Base-by-base conservation (phyloP, 441 rosid genomes). In the Populus hybrid region DNA sequence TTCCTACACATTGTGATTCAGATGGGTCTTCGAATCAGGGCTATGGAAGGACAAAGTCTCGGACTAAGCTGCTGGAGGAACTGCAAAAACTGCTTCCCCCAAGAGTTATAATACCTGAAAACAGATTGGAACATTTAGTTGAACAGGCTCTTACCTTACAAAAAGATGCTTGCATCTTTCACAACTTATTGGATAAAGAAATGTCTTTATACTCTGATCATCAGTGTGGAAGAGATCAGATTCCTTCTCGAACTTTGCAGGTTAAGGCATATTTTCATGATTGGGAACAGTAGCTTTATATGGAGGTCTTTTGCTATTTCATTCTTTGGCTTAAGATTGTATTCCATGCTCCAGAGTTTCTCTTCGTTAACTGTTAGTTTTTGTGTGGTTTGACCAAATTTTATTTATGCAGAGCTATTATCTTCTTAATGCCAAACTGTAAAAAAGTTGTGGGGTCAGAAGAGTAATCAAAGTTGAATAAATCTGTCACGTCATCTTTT, bases 191-290 rank as follows among this genome's bases (percentile, higher is more conserved):
- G 59, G 86, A 89, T 74, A 84, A 66, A 72, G 92, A 87, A 50
- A 83, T 89, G 88, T 89, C 94, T 30, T 83, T 92, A 40, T 91
- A 82, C 84, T 80, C 80, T n/a, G 89, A 90, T 83, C 97, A 90
- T 85, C 86, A 76, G 24, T 91, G 95, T 85, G 87, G 88, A 78
- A 82, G 80, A 81, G 85, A 85, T 74, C 89, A 90, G 69, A 83
- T 92, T 75, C 97, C 97, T 70, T 87, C 89, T 71, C 87, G 75
- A 75, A 86, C 94, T 38, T 61, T 92, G 75, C 97, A 92, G 94
- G 97, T 91, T 79, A 82, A 88, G 78, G 65, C 71, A 73, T 75
- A 40, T 24, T 73, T 36, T 40, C 40, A 73, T 30, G 73, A 70
- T 42, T 70, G 73, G 35, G 19, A 53, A 30, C 61, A 74, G 35